Evolutionary conservation across 192 early-diverging fungal species (phyloP), one percentile per base, ranked within the genome.

Genomic region (Gryganskiella cystojenkinii): DNA sequence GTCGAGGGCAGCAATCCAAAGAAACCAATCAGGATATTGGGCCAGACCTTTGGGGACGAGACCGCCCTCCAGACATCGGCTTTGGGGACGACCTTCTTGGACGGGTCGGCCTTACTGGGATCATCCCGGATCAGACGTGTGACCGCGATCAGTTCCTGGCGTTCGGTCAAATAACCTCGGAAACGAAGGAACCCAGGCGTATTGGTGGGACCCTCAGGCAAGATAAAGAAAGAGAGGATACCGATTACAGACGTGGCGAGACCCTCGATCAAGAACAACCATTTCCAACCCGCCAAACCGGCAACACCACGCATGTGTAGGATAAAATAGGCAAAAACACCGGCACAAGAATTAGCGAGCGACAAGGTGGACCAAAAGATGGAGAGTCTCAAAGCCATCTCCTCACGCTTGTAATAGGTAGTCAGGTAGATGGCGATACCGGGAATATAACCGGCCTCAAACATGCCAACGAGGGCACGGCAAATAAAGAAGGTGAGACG

Each of bases 211-310:
- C 68, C 78, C n/a, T 80, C 75, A n/a, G 88, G 89, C 3, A 91
- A 64, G 64, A 80, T 86, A 52, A 86, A 90, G 70, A 82, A 87
- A 13, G 86, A 81, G 27, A 85, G 15, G 33, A 84, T 20, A 17
- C 84, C 85, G 25, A 88, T 42, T 27, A 87, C 33, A 19, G 84
- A 64, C 3, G 90, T 90, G 17, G 80, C 71, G 15, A 86, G 34
- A 13, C 89, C 91, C 40, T 91, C 91, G 54, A 92, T 72, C 40
- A 87, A 33, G 70, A 91, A 91, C 6, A 91, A 60, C 91, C 91
- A 92, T 33, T 85, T 82, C 91, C 91, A 92, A 9, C 88, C 91
- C 25, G 83, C 70, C 3, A 89, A 67, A 47, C 85, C 86, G 42
- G 61, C 81, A 30, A 81, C 66, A 28, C 88, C 87, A 24, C 80